These are phyloP conservation scores for Exobasidium cylindrosporum DNA, from an alignment of 1,284 basidiomycete genomes.

Conservation along the genomic window DNA sequence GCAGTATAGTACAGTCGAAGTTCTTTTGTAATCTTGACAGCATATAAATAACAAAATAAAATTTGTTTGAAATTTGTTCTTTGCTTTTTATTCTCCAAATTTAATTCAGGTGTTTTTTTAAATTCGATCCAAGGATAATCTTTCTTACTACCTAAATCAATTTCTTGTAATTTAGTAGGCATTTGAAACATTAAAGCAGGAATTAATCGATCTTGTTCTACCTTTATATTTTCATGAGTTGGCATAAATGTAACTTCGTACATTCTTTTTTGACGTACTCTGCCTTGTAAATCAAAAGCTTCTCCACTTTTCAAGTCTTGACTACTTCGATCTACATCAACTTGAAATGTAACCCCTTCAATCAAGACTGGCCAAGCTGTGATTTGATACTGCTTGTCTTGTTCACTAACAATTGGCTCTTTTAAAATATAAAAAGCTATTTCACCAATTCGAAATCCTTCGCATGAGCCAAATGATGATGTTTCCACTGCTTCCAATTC, in stretches of 20 bases:
- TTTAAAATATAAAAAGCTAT: constrained; percentile 29
- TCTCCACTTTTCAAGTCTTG: constrained; percentile 12
- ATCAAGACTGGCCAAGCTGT: constrained; percentile 28
- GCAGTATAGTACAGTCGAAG: constrained; percentile 23
- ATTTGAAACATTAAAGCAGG: constrained; percentile 26
- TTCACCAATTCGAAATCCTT: constrained; percentile 35
- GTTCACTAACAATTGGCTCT: constrained; percentile 24
- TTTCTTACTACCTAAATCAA: constrained; percentile 19
- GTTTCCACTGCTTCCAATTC: constrained; percentile 22
- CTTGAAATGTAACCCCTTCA: neutral
- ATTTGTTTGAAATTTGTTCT: constrained; percentile 12
- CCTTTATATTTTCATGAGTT: constrained; percentile 25
- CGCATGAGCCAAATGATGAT: constrained; percentile 24
- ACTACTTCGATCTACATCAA: neutral
- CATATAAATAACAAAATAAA: constrained; percentile 17
- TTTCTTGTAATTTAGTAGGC: constrained; percentile 16
- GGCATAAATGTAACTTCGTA: constrained; percentile 24
- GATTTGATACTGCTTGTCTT: constrained; percentile 15
- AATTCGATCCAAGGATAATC: constrained; percentile 28
- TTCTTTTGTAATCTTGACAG: neutral
- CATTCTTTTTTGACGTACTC: constrained; percentile 10
- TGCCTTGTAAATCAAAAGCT: constrained; percentile 10
- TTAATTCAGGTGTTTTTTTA: constrained; percentile 13
- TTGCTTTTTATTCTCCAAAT: constrained; percentile 6
- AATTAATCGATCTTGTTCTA: constrained; percentile 18